Base-by-base conservation (phyloP, 2,329 filamentous ascomycete species). In the Aspergillus chevalieri region DNA sequence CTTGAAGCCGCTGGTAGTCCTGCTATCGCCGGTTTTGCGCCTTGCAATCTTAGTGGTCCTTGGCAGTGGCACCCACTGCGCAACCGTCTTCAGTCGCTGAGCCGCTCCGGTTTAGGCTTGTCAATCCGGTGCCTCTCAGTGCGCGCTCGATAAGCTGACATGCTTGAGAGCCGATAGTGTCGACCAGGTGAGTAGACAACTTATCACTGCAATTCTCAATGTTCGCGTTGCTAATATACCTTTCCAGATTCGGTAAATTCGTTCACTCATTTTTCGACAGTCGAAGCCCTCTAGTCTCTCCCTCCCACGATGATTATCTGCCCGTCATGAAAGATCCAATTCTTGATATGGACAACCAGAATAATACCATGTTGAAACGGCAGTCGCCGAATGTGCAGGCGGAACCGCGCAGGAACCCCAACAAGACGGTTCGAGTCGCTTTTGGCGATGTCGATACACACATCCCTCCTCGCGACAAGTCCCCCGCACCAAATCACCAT, bases 361-460 rank as follows among this genome's bases (percentile, higher is more conserved):
- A 62, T 53, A 60, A 55, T 47, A 52, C 55, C 42, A 56, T 53
- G 45, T 50, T 47, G 33, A 58, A 64, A 41, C 56, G 52, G 15
- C 57, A 63, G 48, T 47, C 59, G 36, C 55, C 60, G 17, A 67
- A 62, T 53, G 57, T 59, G 43, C 63, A 64, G 24, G 56, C 56
- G 38, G 66, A 65, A 54, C 58, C 64, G 42, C 64, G 66, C 50
- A 65, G 62, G 48, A 63, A 54, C 28, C 56, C 53, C 30, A 55
- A 58, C 43, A 70, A 67, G 54, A 64, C 65, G 8, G 67, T 62
- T 26, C 67, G 68, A 43, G 68, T 71, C 42, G 66, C 67, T 21
- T 71, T 71, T 51, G 68, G 66, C 45, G 66, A 68, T 14, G 50
- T 69, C 30, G 67, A 71, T 54, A 66, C 64, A 3, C 62, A 65